phyloP scores from a whole-genome alignment of 108 stramenopile genomes.

The Cyclotella cryptica region DNA sequence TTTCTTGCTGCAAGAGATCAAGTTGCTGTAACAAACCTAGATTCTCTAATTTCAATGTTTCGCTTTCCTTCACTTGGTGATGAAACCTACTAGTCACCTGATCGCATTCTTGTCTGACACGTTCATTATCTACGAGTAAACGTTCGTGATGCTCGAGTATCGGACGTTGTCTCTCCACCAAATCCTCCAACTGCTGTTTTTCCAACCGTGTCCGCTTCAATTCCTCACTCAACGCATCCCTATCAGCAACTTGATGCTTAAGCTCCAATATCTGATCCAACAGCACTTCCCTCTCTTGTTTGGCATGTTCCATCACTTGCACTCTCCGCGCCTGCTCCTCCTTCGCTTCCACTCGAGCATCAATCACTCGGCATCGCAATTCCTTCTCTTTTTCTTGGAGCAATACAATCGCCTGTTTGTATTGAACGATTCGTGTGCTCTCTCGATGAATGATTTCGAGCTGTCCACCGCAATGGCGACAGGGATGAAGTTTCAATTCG shows the following conservation, averaged over 20 bases:
- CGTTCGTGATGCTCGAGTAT: conserved; percentile 33
- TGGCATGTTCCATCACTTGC: conserved; percentile 14
- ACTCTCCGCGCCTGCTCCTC: conserved; percentile 28
- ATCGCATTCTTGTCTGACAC: conserved; percentile 16
- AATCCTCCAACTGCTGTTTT: conserved; percentile 20
- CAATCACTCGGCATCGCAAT: conserved; percentile 34
- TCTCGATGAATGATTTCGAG: conserved; percentile 57
- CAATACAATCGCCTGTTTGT: conserved; percentile 40
- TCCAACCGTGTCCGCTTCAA: conserved; percentile 13
- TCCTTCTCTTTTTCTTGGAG: conserved; percentile 35
- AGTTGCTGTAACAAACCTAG: conserved; percentile 15
- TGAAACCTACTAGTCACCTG: conserved; percentile 15
- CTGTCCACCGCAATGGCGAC: conserved; percentile 50
- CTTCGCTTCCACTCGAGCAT: conserved; percentile 35
- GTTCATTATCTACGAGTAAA: conserved; percentile 31
- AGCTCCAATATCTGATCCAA: conserved; percentile 40
- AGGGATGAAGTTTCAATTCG: conserved; percentile 46
- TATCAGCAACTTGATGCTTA: conserved; percentile 37
- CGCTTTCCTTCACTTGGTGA: conserved; percentile 15
- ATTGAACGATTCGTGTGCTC: conserved; percentile 46
- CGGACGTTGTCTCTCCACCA: conserved; percentile 33
- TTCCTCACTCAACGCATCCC: conserved; percentile 35
- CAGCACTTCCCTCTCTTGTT: conserved; percentile 31
- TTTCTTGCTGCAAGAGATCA: conserved; percentile 10
- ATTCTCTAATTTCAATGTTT: conserved; percentile 12